A percentile compares a stretch with the other conserved stretches of the same genome.
Evolutionary conservation across 495 filamentous ascomycete species (phyloP).

Genomic region (Oidiodendron maius): DNA sequence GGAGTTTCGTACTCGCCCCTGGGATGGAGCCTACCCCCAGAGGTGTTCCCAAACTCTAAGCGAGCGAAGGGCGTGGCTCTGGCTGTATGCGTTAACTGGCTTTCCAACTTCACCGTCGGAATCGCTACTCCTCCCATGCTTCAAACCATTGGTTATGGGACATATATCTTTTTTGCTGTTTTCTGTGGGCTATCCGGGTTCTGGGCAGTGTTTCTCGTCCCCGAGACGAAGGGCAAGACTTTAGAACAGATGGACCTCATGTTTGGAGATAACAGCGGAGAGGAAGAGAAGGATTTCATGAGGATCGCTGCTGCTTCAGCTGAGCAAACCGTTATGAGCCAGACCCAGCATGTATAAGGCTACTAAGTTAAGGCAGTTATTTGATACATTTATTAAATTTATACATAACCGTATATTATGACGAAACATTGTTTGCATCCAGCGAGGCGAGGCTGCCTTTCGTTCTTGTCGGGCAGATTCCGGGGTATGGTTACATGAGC

Average conservation of each 20-base stretch:
- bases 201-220: conserved; percentile 58
- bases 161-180: conserved; percentile 61
- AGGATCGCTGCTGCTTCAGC: neutral
- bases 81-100: conserved; percentile 30
- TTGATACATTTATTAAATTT: too few relatives aligned
- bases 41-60: conserved; percentile 39
- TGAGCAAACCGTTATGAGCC: neutral
- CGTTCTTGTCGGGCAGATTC: too few relatives aligned
- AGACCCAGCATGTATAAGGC: neutral
- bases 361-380: too few relatives aligned
- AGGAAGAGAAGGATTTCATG: conserved; percentile 5
- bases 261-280: conserved; percentile 35
- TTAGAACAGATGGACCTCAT: conserved; percentile 62
- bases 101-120: conserved; percentile 16
- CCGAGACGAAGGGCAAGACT: conserved; percentile 60
- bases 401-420: too few relatives aligned
- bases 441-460: too few relatives aligned
- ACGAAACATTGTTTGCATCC: too few relatives aligned
- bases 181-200: conserved; percentile 51
- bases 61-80: conserved; percentile 35
- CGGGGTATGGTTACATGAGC: too few relatives aligned
- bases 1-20: neutral
- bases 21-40: conserved; percentile 31
- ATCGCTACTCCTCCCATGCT: conserved; percentile 12
- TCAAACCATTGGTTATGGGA: conserved; percentile 28